Base-by-base conservation (phyloP, 2,329 filamentous ascomycete species). In the Fusarium sp. region DNA sequence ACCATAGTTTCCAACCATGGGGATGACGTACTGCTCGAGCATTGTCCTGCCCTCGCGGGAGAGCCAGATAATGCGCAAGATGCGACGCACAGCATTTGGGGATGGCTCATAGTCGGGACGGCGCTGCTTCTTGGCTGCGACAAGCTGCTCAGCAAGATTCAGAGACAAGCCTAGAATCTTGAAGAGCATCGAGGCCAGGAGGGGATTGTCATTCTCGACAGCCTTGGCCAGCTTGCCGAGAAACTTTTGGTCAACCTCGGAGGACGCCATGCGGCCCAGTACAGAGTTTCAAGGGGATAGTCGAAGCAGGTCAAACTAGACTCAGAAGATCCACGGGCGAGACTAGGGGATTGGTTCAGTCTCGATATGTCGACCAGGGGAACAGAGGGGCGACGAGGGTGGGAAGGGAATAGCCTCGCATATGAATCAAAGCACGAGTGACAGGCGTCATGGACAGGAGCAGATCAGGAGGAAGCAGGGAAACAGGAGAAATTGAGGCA, bases 201-300 rank as follows among this genome's bases (percentile, higher is more conserved):
- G 85, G 4, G 92, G 90, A 76, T 95, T 96, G 73, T 92, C 90
- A 65, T 87, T 83, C 77, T 90, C 89, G 73, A 93, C 93, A 67
- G 89, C 86, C 80, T 90, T 91, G 78, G 96, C 95, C 78, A 97
- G 90, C 77, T 89, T 90, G 81, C 93, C 93, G 76, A 99, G 86
- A 81, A 96, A 97, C 83, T 98, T 99, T 83, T 97, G 94, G 80
- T 99, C 96, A 68, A 98, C 93, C 82, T 97, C 93, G 66, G 93
- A 96, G 78, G 94, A 96, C 82, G 96, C 96, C 96, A 98, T 99
- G 68, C 77, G 76, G 75, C 51, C 61, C 69, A 67, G 61, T 27
- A 46, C 51, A 54, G 27, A 65, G 27, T 59, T 63, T 53, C 38
- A 62, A 49, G 29, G 42, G 49, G 31, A 64, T 16, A 62, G 34